These are phyloP conservation scores for Tremellales sp. DNA, from an alignment of 1,284 basidiomycete species.

Conservation along the genomic window DNA sequence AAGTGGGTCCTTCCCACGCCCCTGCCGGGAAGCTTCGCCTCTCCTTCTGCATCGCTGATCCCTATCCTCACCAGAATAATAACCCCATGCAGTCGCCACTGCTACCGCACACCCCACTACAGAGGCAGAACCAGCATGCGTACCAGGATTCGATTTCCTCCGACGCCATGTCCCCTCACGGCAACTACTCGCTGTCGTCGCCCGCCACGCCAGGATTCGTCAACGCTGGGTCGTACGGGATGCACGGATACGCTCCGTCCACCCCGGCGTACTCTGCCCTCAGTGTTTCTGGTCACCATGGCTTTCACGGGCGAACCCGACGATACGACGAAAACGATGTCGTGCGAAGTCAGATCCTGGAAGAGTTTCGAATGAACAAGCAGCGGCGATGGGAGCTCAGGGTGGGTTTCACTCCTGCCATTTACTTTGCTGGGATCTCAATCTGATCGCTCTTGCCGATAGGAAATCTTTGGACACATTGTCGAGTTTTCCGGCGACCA, in stretches of 20 bases:
- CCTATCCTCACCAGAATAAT: neutral
- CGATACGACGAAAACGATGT: conserved; percentile 23
- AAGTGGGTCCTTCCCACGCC: too few species aligned
- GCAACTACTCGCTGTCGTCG: conserved; percentile 15
- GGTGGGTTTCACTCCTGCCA: conserved; percentile 50
- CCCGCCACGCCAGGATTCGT: conserved; percentile 51
- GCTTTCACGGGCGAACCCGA: conserved; percentile 49
- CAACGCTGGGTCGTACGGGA: conserved; percentile 35
- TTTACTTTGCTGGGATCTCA: neutral
- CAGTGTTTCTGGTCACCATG: conserved; percentile 48
- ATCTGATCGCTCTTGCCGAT: neutral
- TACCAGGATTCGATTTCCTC: too few species aligned
- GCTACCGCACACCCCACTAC: neutral
- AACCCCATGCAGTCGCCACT: neutral
- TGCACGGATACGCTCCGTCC: conserved; percentile 46
- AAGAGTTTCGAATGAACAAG: conserved; percentile 80
- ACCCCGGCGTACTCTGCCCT: conserved; percentile 8
- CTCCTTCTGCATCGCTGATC: conserved; percentile 1
- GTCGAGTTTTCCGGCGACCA: conserved; percentile 94
- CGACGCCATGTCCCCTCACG: conserved; percentile 47
- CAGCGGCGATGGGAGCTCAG: conserved; percentile 69
- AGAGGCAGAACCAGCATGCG: conserved; percentile 2
- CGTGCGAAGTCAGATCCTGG: conserved; percentile 66
- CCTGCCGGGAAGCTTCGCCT: too few species aligned
- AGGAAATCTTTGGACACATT: conserved; percentile 77